Evolutionary conservation across 1,139 yeast genomes (phyloP).

Genomic region (Candida dubliniensis): DNA sequence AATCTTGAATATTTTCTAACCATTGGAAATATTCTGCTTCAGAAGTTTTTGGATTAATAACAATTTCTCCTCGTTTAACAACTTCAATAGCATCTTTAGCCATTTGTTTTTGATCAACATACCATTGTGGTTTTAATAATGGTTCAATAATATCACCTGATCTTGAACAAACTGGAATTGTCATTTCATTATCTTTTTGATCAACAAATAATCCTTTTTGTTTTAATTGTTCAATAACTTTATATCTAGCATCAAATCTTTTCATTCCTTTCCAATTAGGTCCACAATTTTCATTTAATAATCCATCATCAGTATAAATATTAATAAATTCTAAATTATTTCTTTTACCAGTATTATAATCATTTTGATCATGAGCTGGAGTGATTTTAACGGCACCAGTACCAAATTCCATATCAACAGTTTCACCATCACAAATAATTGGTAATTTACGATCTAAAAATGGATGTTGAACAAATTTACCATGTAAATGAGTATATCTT

Average conservation of each 20-base stretch:
- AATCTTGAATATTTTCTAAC: slow-evolving; percentile 95
- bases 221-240: slow-evolving; percentile 80
- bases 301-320: slow-evolving; percentile 90
- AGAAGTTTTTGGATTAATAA: slow-evolving; percentile 83
- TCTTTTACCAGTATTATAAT: slow-evolving; percentile 95
- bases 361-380: slow-evolving; percentile 97
- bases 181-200: slow-evolving; percentile 93
- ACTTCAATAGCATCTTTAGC: slow-evolving; percentile 87
- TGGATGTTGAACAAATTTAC: slow-evolving; percentile 89
- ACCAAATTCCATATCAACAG: slow-evolving; percentile 99
- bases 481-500: slow-evolving; percentile 92
- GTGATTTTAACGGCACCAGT: slow-evolving; percentile 99
- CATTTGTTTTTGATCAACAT: slow-evolving; percentile 91
- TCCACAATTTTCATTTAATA: slow-evolving; percentile 89
- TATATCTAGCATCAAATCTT: slow-evolving; percentile 90
- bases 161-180: slow-evolving; percentile 90
- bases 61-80: slow-evolving; percentile 78
- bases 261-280: slow-evolving; percentile 81
- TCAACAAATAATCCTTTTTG: slow-evolving; percentile 74
- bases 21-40: slow-evolving; percentile 94
- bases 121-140: slow-evolving; percentile 97
- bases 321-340: slow-evolving; percentile 84
- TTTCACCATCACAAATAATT: slow-evolving; percentile 83
- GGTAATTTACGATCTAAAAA: slow-evolving; percentile 84
- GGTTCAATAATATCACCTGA: slow-evolving; percentile 98